Evolutionary conservation across 768 basidiomycete genomes (phyloP).

Genomic region (Pisolithus microcarpus): DNA sequence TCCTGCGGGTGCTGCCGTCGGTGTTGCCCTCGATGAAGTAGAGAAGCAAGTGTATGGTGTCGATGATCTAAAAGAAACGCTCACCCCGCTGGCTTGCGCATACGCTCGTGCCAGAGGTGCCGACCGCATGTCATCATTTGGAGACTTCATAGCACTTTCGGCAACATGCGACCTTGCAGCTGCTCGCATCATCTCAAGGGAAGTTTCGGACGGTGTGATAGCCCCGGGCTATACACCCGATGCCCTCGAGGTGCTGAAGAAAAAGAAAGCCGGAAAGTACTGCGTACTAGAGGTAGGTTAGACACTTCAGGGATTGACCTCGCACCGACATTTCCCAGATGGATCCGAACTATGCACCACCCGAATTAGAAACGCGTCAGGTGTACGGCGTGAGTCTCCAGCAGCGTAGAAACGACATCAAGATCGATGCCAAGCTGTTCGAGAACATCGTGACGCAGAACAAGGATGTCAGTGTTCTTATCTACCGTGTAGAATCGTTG

Average conservation of each 20-base stretch:
- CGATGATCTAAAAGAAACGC: slow-evolving; percentile 84
- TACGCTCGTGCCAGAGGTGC: slow-evolving; percentile 98
- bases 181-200: slow-evolving; percentile 94
- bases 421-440: slow-evolving; percentile 77
- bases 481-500: not conserved
- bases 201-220: slow-evolving; percentile 97
- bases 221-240: slow-evolving; percentile 87
- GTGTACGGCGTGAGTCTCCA: slow-evolving; percentile 90
- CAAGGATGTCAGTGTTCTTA: slow-evolving; percentile 50
- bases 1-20: slow-evolving; percentile 94
- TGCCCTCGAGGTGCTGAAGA: slow-evolving; percentile 82
- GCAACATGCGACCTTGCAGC: slow-evolving; percentile 90
- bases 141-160: slow-evolving; percentile 96
- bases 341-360: slow-evolving; percentile 75
- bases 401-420: slow-evolving; percentile 85
- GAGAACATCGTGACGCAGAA: slow-evolving; percentile 83
- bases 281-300: slow-evolving; percentile 80
- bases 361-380: slow-evolving; percentile 83
- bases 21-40: slow-evolving; percentile 67
- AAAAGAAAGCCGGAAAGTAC: slow-evolving; percentile 99
- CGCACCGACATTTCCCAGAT: slow-evolving; percentile 48
- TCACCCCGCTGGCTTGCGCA: slow-evolving; percentile 85
- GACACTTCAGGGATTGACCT: not conserved
- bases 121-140: slow-evolving; percentile 99
- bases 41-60: slow-evolving; percentile 96